Percentiles rank a stretch among this genome's conserved stretches.
Evolutionary conservation across 257 asterid species (phyloP).

Genomic region (Rubia yunnanensis): DNA sequence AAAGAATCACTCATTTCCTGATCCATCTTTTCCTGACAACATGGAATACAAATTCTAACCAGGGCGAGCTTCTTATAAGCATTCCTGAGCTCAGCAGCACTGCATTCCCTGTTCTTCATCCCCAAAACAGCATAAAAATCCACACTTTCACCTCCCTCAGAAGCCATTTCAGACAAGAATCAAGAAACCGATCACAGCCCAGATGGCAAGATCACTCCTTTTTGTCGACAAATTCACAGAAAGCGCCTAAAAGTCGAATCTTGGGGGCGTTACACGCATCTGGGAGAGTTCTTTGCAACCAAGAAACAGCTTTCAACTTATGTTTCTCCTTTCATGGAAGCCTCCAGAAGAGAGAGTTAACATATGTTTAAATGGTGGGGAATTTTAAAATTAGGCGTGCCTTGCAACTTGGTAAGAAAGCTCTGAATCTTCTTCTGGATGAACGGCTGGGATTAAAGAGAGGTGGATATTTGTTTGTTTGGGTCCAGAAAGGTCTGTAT

Average conservation of each 20-base stretch:
- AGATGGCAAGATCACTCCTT: constrained; percentile 4
- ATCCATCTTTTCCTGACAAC: background rate
- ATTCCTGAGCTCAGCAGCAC: constrained; percentile 45
- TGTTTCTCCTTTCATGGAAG: constrained; percentile 25
- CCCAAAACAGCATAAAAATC: constrained; percentile 70
- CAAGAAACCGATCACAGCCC: constrained; percentile 1
- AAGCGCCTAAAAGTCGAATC: background rate
- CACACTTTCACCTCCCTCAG: constrained; percentile 27
- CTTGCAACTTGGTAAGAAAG: constrained; percentile 1
- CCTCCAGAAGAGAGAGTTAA: constrained; percentile 34
- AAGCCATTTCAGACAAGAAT: constrained; percentile 32
- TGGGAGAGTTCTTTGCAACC: background rate
- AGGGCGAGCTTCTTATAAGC: constrained; percentile 83
- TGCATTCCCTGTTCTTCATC: constrained; percentile 63
- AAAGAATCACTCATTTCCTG: background rate
- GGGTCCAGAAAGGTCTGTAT: constrained; percentile 23
- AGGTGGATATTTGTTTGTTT: constrained; percentile 10
- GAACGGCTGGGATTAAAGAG: constrained; percentile 14
- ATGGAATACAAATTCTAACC: constrained; percentile 33
- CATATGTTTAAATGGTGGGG: background rate
- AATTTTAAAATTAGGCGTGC: background rate
- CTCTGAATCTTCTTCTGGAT: constrained; percentile 1
- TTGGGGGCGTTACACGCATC: constrained; percentile 15
- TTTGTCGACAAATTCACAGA: constrained; percentile 42
- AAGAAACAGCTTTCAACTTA: background rate